Percentiles rank a stretch among this genome's conserved stretches.
phyloP scores from a whole-genome alignment of 192 early-diverging fungal species.

The Coemansia sp. region DNA sequence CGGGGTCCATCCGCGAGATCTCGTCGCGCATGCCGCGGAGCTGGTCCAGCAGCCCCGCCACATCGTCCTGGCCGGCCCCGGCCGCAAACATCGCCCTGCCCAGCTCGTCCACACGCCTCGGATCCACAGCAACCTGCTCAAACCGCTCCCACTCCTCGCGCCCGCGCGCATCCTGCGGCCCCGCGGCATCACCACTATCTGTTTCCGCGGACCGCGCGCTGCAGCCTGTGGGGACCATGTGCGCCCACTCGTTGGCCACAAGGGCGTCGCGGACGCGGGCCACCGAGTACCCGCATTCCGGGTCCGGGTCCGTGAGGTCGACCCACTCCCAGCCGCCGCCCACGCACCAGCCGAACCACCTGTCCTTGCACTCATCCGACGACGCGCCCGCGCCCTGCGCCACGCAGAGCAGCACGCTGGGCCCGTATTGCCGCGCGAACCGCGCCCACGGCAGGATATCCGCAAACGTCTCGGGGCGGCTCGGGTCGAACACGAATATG shows the following conservation, averaged over 20 bases:
- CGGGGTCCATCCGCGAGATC: conserved; percentile 30
- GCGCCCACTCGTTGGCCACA: conserved; percentile 40
- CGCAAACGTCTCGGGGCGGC: conserved; percentile 16
- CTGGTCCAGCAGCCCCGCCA: conserved; percentile 15
- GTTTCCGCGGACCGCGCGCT: too few species aligned
- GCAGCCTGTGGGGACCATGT: conserved; percentile 23
- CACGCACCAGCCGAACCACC: conserved; percentile 41
- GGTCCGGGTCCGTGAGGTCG: conserved; percentile 42
- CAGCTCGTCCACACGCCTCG: conserved; percentile 17
- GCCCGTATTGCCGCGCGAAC: conserved; percentile 15
- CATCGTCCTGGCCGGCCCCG: conserved; percentile 7
- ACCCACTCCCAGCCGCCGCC: conserved; percentile 49
- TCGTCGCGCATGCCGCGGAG: conserved; percentile 22
- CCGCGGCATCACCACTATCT: too few species aligned
- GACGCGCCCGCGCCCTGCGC: neutral
- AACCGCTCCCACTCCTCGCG: conserved; percentile 41
- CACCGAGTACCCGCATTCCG: conserved; percentile 38
- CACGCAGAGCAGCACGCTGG: conserved; percentile 34
- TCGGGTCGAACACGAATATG: conserved; percentile 36
- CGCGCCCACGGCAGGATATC: conserved; percentile 48
- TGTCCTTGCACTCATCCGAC: conserved; percentile 8
- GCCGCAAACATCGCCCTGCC: conserved; percentile 12
- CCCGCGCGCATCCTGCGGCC: too few species aligned
- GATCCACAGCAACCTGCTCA: conserved; percentile 20
- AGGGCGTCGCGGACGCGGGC: conserved; percentile 35